Evolutionary conservation across 2,329 filamentous ascomycete species (phyloP).

Genomic region (Talaromyces verruculosus): DNA sequence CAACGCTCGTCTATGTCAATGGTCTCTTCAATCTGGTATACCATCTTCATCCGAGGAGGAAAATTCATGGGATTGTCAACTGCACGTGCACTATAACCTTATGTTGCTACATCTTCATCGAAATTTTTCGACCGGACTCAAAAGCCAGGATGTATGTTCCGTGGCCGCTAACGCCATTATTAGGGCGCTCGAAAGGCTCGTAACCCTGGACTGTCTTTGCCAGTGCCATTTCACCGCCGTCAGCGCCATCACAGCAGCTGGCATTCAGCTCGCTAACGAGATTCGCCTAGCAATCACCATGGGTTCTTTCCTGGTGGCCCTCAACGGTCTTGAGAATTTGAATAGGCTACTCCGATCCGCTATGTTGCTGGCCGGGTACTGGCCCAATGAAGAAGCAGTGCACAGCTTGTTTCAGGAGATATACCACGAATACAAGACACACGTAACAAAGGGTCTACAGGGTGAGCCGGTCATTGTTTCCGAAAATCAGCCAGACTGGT

Average conservation of each 20-base stretch:
- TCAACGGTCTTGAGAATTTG: not conserved
- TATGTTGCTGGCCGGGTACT: not conserved
- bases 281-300: not conserved
- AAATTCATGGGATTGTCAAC: constrained; percentile 8
- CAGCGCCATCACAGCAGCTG: constrained; percentile 11
- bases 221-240: constrained; percentile 10
- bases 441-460: not conserved
- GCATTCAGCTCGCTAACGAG: constrained; percentile 13
- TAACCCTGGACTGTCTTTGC: not conserved
- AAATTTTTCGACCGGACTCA: not conserved
- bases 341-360: constrained; percentile 3
- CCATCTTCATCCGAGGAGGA: not conserved
- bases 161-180: constrained; percentile 11
- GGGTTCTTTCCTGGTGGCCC: not conserved
- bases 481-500: constrained; percentile 1
- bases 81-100: constrained; percentile 10
- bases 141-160: constrained; percentile 10
- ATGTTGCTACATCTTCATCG: constrained; percentile 9
- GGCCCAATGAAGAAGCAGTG: constrained; percentile 11
- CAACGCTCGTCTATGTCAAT: not conserved
- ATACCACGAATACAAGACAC: not conserved
- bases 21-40: constrained; percentile 4
- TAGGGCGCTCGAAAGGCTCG: constrained; percentile 3
- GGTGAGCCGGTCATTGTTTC: not conserved
- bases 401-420: not conserved